phyloP scores from a whole-genome alignment of 345 rosid species.

The Dovyalis caffra region DNA sequence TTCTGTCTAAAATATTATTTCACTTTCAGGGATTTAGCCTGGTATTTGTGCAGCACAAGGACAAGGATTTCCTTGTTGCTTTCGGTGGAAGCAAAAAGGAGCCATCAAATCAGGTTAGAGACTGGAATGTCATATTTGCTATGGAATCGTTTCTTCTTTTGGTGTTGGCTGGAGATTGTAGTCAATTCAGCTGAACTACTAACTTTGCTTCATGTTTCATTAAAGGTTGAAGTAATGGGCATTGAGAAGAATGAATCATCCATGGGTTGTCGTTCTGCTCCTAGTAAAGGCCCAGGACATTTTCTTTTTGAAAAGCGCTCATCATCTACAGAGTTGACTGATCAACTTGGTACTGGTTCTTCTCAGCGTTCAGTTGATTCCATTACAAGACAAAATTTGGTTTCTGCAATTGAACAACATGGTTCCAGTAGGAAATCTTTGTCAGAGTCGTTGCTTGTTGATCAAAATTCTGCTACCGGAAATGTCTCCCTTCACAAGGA shows the following conservation, averaged over 20 bases:
- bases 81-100: slow-evolving; percentile 89
- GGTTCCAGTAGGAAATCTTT: slow-evolving; percentile 90
- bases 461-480: slow-evolving; percentile 57
- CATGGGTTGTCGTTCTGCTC: slow-evolving; percentile 41
- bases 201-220: background rate
- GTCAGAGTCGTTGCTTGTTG: slow-evolving; percentile 64
- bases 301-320: slow-evolving; percentile 51
- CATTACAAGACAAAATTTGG: slow-evolving; percentile 63
- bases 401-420: slow-evolving; percentile 75
- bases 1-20: slow-evolving; percentile 4
- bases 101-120: slow-evolving; percentile 84
- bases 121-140: slow-evolving; percentile 10
- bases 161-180: background rate
- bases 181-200: background rate
- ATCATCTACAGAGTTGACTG: slow-evolving; percentile 47
- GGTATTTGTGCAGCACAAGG: slow-evolving; percentile 84
- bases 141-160: background rate
- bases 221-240: slow-evolving; percentile 72
- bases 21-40: slow-evolving; percentile 79
- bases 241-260: slow-evolving; percentile 74
- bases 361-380: slow-evolving; percentile 64
- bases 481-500: slow-evolving; percentile 78
- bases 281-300: slow-evolving; percentile 51
- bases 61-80: slow-evolving; percentile 87
- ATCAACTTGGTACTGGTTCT: slow-evolving; percentile 52